Evolutionary conservation across 1,284 basidiomycete genomes (phyloP), one percentile per base, ranked within the genome.

Genomic region (Malassezia equina): DNA sequence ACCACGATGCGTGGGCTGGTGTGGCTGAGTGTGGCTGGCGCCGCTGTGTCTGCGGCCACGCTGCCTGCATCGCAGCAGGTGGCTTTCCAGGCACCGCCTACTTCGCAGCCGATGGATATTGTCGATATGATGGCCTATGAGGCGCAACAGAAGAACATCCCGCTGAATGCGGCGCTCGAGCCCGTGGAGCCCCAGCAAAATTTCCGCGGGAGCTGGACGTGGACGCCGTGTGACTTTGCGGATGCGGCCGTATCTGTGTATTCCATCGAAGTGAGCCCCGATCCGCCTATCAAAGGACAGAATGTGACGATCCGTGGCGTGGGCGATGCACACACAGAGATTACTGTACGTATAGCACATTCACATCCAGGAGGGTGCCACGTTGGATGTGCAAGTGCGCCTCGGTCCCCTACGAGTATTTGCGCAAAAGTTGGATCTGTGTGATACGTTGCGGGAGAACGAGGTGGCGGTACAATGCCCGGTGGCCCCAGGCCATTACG

Each of bases 401-500:
- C 64, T 74, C 13, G 71, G 71, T 12, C 55, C 68, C 27, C 68
- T 73, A 52, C 46, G 58, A 15, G 53, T 74, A 2, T 58, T 73
- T 13, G 55, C 64, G 11, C 61, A 63, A 9, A 60, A 63, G 7
- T 60, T 73, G 34, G 70, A 74, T 51, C 56, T 73, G 25, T 74
- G 71, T 52, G 62, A 71, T 36, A 52, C 63, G 36, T 62, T 68
- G 6, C 55, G 62, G 25, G 44, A 61, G 28, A 70, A 67, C 55
- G 57, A 73, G 19, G 70, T 66, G 23, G 52, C 65, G 46, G 47
- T 74, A 2, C 67, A 71, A 31, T 74, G 71, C 53, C 71, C 71
- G 7, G 27, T 71, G 27, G 55, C 61, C 11, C 57, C 65, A 2
- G 69, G 69, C 40, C 51, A 60, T 19, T 69, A 73, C 56, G 58